Percentiles rank a stretch among this genome's conserved stretches.
These are phyloP conservation scores for Dendryphion nanum DNA, from an alignment of 2,329 filamentous ascomycete genomes.

Conservation along the genomic window DNA sequence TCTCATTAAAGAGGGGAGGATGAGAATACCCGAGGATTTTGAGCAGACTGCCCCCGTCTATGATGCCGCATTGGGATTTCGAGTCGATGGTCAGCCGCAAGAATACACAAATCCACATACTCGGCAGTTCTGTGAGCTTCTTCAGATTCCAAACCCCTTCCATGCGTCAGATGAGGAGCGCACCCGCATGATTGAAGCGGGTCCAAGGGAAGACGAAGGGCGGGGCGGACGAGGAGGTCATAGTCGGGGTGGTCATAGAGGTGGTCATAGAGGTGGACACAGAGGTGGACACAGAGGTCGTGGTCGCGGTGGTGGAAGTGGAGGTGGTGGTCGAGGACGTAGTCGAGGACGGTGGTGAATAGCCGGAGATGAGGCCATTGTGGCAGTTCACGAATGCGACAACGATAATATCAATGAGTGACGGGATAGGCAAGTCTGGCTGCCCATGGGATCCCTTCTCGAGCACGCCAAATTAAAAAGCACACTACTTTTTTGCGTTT, in stretches of 20 bases:
- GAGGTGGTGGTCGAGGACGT: slow-evolving; percentile 25
- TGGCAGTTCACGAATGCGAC: neutral
- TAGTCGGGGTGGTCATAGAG: slow-evolving; percentile 23
- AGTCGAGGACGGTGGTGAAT: slow-evolving; percentile 1
- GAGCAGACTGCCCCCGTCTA: slow-evolving; percentile 71
- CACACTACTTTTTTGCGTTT: too few relatives aligned
- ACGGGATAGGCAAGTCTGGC: neutral
- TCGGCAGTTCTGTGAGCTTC: slow-evolving; percentile 71
- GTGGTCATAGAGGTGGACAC: slow-evolving; percentile 24
- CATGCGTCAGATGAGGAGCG: slow-evolving; percentile 70
- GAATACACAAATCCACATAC: slow-evolving; percentile 92
- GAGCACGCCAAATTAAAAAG: too few relatives aligned
- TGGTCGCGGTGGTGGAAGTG: slow-evolving; percentile 15
- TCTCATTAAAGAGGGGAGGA: slow-evolving; percentile 59
- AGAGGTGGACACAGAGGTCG: slow-evolving; percentile 20
- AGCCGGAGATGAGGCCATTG: too few relatives aligned
- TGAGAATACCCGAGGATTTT: slow-evolving; percentile 78
- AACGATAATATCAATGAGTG: neutral
- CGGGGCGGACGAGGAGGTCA: slow-evolving; percentile 23
- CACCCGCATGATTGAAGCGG: slow-evolving; percentile 25
- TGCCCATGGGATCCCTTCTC: neutral
- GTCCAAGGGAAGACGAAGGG: slow-evolving; percentile 27
- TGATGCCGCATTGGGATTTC: slow-evolving; percentile 56
- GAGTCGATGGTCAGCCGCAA: slow-evolving; percentile 61
- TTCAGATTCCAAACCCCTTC: slow-evolving; percentile 76